phyloP scores from a whole-genome alignment of 768 basidiomycete species.

The Suillus lakei region DNA sequence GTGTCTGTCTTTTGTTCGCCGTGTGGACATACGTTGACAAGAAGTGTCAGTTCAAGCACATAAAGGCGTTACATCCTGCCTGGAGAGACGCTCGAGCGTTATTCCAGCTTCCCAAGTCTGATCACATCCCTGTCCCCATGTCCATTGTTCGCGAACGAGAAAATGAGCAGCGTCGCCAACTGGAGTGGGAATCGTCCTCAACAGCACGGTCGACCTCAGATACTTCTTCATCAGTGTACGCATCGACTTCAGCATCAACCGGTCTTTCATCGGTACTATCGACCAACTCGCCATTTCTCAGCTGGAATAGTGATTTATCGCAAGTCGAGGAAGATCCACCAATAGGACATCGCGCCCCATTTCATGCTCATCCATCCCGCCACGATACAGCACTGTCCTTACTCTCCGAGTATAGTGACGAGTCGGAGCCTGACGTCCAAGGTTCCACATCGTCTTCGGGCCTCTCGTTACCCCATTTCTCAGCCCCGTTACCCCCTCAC shows the following conservation, averaged over 20 bases:
- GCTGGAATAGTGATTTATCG: not conserved
- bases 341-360: not conserved
- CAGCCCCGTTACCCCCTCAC: too few species aligned
- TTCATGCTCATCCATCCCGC: not conserved
- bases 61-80: not conserved
- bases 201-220: not conserved
- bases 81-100: constrained; percentile 3
- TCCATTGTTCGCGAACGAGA: not conserved
- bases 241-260: not conserved
- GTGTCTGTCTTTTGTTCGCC: not conserved
- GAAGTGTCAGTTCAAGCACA: not conserved
- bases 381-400: not conserved
- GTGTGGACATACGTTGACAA: not conserved
- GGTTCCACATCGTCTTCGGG: not conserved
- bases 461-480: too few species aligned
- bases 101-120: not conserved
- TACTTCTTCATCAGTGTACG: not conserved
- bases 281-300: not conserved
- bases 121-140: not conserved
- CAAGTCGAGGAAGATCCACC: too few species aligned
- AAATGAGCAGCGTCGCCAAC: not conserved
- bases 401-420: not conserved
- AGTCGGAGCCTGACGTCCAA: not conserved
- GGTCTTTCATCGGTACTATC: not conserved
- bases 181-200: not conserved